Base-by-base conservation (phyloP, 169 alveolate species). In the Eimeria acervulina region DNA sequence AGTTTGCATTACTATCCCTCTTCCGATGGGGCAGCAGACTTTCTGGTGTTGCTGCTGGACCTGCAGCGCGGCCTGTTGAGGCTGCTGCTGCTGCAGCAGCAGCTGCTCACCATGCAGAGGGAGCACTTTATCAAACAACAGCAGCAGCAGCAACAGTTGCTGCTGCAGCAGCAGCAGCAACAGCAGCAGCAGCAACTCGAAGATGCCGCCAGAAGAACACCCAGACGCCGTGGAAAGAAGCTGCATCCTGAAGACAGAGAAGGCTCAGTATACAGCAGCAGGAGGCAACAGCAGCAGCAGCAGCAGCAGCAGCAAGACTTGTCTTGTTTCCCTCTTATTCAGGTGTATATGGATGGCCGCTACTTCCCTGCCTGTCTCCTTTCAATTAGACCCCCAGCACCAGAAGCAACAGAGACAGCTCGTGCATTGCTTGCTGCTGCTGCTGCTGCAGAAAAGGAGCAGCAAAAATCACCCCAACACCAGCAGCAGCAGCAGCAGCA, bases 311-410 rank as follows among this genome's bases (percentile, higher is more conserved):
- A n/a, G 7, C 19, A 47, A 12, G 55, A 47, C 12, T 47, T 47
- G 12, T 47, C 55, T 47, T 47, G 19, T 47, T 47, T 7, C 44
- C 78, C 68, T 7, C 44, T 19, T 52, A 28, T 63, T 36, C 93
- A 68, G 52, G 83, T 68, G 66, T 87, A n/a, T 28, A 87, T 87
- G 93, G 93, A 87, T 68, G 93, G 93, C 19, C 10, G n/a, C 12
- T 87, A 47, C 81, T 87, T 59, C 40, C 38, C 83, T 38, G 93
- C 93, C 4, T 44, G 52, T 61, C 61, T 87, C 63, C 44, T 42
- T 21, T n/a, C 47, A 13, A 28, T 72, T 2, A 72, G 36, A 38
- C 28, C 83, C 4, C 47, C 83, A 26, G 83, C 47, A 21, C 83
- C 83, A 26, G 33, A 19, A 28, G 83, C 83, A 28, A 72, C 40